Base-by-base conservation (phyloP, 2,329 filamentous ascomycete species). In the Phoma sp. region DNA sequence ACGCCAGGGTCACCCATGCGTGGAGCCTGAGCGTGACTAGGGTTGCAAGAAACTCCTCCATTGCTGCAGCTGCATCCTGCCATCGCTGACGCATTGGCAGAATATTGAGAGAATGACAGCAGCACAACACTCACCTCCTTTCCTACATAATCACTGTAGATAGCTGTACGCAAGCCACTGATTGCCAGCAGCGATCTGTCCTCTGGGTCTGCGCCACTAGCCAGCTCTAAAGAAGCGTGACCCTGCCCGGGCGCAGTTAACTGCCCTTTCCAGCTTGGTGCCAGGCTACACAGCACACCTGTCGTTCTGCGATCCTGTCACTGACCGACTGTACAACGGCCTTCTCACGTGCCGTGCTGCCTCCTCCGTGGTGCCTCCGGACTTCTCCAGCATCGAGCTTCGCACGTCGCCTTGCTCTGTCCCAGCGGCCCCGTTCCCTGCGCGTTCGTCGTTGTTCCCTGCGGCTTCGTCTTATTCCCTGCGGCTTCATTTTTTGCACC, bases 271-370 rank as follows among this genome's bases (percentile, higher is more conserved):
- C 43, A 55, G 49, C 47, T 47, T 57, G 44, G 55, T 56, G 47
- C 55, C 59, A 62, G 54, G 62, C 64, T 53, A 63, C 61, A 66
- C 64, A 58, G 52, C 45, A 61, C 61, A 62, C 64, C 57, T 59
- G 60, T 64, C 57, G 57, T 59, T 56, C 59, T 52, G 44, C 35
- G 40, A 54, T 37, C 35, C 27, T 49, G 35, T 41, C 52, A 42
- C 41, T 52, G 46, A 53, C 57, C 50, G 46, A 53, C 57, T 47
- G 47, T 37, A 29, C 53, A 54, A 59, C 57, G 53, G 57, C 52
- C 57, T 9, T 55, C 52, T 52, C 25, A 41, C 42, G 24, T 46
- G 36, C 27, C 6, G 6, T 29, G 27, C 27, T 29, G 6, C 27
- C 27, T 29, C 27, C 27, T 18, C 18, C 18, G 18, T 18, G 18